Evolutionary conservation across 208 protist genomes (phyloP).

Genomic region (Crithidia acanthocephali): DNA sequence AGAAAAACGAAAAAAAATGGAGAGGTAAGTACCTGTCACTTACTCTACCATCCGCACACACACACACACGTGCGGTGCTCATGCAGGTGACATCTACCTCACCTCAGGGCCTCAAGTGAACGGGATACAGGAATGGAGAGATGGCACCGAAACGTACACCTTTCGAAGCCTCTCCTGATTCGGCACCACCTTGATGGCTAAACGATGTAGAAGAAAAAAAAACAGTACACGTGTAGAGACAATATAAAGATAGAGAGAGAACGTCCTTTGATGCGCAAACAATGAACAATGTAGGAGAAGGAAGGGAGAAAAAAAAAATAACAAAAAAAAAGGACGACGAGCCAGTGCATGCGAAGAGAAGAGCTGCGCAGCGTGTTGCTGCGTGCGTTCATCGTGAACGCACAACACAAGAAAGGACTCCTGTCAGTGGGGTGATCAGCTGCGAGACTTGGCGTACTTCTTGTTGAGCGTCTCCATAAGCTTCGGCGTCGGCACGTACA

Average conservation of each 20-base stretch:
- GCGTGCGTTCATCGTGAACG: no score
- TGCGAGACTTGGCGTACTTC: slow-evolving; percentile 53
- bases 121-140: background rate
- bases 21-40: background rate
- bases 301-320: background rate
- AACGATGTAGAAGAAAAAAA: slow-evolving; percentile 2
- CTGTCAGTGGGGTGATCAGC: slow-evolving; percentile 6
- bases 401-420: no score
- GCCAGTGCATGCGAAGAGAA: background rate
- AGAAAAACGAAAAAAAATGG: no score
- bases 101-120: background rate
- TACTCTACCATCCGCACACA: background rate
- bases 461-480: slow-evolving; percentile 84
- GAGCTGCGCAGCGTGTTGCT: no score
- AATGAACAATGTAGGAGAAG: background rate
- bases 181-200: background rate
- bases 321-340: slow-evolving; percentile 1
- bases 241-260: background rate
- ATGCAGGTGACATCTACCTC: background rate
- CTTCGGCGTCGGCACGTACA: slow-evolving; percentile 82
- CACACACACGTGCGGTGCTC: background rate
- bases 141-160: background rate
- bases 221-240: background rate
- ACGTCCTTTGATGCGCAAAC: background rate
- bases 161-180: background rate